phyloP scores from a whole-genome alignment of 2,329 filamentous ascomycete species.

The Westerdykella ornata region DNA sequence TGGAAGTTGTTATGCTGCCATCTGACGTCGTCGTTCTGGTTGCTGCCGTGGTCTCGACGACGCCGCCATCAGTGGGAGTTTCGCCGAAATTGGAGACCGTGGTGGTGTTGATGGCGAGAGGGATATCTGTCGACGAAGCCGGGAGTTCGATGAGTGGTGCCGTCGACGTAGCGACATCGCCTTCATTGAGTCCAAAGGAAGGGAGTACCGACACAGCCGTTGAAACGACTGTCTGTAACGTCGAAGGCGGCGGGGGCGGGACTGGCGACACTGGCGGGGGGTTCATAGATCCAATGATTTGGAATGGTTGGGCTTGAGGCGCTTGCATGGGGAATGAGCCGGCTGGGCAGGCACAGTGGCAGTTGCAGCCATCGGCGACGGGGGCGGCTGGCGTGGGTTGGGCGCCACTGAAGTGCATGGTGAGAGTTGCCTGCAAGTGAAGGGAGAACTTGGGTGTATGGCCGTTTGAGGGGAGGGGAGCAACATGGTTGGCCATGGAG shows the following conservation, averaged over 20 bases:
- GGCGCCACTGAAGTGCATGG: not conserved
- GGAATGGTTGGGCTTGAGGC: slow-evolving; percentile 23
- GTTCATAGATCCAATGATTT: slow-evolving; percentile 10
- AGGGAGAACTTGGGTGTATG: not conserved
- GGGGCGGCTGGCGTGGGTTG: slow-evolving; percentile 3
- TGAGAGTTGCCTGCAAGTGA: not conserved
- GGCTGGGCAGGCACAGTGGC: slow-evolving; percentile 26
- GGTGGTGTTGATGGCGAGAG: slow-evolving; percentile 13
- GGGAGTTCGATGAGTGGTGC: slow-evolving; percentile 17
- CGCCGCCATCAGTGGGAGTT: no score
- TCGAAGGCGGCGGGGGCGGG: slow-evolving; percentile 9
- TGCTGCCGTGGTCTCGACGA: no score
- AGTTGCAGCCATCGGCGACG: slow-evolving; percentile 19
- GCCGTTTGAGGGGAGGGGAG: not conserved
- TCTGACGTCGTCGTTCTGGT: no score
- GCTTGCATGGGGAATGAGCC: slow-evolving; percentile 28
- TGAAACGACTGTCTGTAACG: slow-evolving; percentile 15
- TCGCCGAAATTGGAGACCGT: slow-evolving; percentile 3
- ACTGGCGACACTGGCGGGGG: slow-evolving; percentile 8
- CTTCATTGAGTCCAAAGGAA: slow-evolving; percentile 1
- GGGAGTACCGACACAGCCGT: not conserved
- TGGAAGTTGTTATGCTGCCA: no score
- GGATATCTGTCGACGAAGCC: slow-evolving; percentile 14
- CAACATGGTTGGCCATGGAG: not conserved
- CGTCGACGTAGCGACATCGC: slow-evolving; percentile 8